Evolutionary conservation across 1,284 basidiomycete species (phyloP), one percentile per base, ranked within the genome.

Genomic region (Pseudozyma hubeiensis): DNA sequence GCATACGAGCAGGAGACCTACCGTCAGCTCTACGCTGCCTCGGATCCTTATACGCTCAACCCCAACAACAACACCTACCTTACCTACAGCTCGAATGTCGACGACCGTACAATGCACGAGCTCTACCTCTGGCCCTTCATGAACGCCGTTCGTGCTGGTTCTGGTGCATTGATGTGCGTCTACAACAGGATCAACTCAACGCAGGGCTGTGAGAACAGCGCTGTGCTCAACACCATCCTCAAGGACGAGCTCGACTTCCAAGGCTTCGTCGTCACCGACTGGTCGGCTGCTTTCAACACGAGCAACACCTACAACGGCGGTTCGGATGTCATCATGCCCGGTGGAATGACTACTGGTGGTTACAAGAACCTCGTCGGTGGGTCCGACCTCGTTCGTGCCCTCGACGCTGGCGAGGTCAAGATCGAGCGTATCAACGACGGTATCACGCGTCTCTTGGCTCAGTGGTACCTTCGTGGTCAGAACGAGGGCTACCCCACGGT

Each of bases 21-120:
- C 33, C 54, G 61, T 19, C 74, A 56, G 49, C 52, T 64, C 31
- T 64, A 59, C 43, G 67, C 57, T n/a, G 58, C 55, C 9, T 58
- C 58, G 51, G 68, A 72, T 31, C 59, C 68, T 10, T 72, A 56
- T 43, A 62, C 57, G 37, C 75, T 77, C 48, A 77, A 75, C 55
- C 59, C 61, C 11, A 63, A 61, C 43, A 64, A 68, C 51, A 64
- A 69, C 35, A 81, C 82, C 54, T 46, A 70, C 14, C 77, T 74
- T 19, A 77, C 83, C 53, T 91, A 88, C 58, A 61, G 57, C n/a
- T 4, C 61, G 46, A 70, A 70, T 58, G 33, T 58, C 10, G 74
- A 76, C 47, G 69, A 68, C 51, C 57, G 62, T 16, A 72, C 74
- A 6, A 24, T 68, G 29, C 68, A 68, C 41, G 69, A 76, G 50